Percentiles rank a stretch among this genome's conserved stretches.
Evolutionary conservation across 2,329 filamentous ascomycete genomes (phyloP).

Genomic region (Gyromitra esculenta): DNA sequence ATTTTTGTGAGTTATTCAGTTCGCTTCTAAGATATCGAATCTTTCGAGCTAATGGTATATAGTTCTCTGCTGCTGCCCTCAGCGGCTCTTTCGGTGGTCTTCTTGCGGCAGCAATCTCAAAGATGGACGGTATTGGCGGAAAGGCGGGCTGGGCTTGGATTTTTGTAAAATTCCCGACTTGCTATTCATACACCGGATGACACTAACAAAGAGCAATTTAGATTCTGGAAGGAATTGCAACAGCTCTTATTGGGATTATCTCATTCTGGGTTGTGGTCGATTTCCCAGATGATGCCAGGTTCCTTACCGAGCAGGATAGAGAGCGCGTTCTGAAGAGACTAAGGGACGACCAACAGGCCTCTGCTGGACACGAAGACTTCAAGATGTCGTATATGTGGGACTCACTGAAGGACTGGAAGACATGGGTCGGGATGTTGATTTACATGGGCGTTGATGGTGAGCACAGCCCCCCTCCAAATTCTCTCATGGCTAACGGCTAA

Average conservation of each 20-base stretch:
- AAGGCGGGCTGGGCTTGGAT: constrained; percentile 72
- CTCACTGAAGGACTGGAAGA: constrained; percentile 84
- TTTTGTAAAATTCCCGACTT: constrained; percentile 61
- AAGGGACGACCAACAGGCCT: constrained; percentile 75
- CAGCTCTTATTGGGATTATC: constrained; percentile 72
- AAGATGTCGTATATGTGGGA: constrained; percentile 76
- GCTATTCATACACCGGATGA: background rate
- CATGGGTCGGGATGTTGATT: constrained; percentile 71
- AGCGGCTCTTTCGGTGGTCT: constrained; percentile 81
- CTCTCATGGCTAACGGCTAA: background rate
- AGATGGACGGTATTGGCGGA: constrained; percentile 72
- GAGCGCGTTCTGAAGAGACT: constrained; percentile 77
- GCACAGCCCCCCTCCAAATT: background rate
- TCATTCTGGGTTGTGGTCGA: constrained; percentile 85
- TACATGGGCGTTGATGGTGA: constrained; percentile 57
- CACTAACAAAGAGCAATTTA: constrained; percentile 28
- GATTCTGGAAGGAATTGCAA: constrained; percentile 75
- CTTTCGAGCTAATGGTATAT: constrained; percentile 3
- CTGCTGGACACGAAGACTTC: constrained; percentile 79
- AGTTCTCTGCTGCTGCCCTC: constrained; percentile 80
- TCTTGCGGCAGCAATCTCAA: constrained; percentile 75
- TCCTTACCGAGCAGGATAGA: constrained; percentile 76
- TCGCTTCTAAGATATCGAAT: background rate
- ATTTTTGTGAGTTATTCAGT: constrained; percentile 53
- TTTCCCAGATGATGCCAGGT: constrained; percentile 79